Evolutionary conservation across 177 flowering plant species (phyloP).

Genomic region (Vitis hybrid): DNA sequence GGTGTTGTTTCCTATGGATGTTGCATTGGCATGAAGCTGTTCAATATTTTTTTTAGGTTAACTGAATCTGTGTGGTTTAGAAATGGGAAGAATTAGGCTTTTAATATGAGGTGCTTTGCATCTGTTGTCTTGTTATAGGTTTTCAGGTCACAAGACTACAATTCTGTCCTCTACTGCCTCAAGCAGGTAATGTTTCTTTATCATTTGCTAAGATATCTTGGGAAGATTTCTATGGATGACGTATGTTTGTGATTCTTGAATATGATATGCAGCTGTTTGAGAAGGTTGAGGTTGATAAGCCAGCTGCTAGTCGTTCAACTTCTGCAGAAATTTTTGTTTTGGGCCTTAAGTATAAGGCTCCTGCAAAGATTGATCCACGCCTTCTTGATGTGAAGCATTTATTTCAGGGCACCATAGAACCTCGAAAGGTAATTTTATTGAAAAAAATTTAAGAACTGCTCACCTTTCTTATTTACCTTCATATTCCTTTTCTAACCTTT

Average conservation of each 20-base stretch:
- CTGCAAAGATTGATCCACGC: constrained; percentile 93
- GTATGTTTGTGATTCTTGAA: constrained; percentile 9
- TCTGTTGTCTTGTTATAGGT: constrained; percentile 40
- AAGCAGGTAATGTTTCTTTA: constrained; percentile 52
- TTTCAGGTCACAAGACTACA: constrained; percentile 97
- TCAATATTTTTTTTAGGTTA: too few species aligned
- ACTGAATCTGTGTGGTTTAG: too few species aligned
- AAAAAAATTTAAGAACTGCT: too few species aligned
- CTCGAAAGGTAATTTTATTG: constrained; percentile 54
- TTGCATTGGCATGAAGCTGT: too few species aligned
- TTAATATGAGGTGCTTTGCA: too few species aligned
- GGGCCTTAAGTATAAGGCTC: constrained; percentile 79
- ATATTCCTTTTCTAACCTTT: background rate
- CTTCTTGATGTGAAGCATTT: constrained; percentile 84
- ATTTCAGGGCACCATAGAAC: constrained; percentile 64
- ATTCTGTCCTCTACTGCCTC: constrained; percentile 77
- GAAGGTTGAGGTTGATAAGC: constrained; percentile 90
- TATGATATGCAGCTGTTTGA: constrained; percentile 73
- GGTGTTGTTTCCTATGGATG: too few species aligned
- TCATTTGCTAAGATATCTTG: background rate
- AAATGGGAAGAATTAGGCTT: too few species aligned
- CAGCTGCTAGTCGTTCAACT: constrained; percentile 81
- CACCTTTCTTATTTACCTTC: background rate
- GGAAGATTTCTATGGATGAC: background rate
- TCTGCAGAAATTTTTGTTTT: constrained; percentile 91